Base-by-base conservation (phyloP, 108 stramenopile species). In the Cyclotella sp. region DNA sequence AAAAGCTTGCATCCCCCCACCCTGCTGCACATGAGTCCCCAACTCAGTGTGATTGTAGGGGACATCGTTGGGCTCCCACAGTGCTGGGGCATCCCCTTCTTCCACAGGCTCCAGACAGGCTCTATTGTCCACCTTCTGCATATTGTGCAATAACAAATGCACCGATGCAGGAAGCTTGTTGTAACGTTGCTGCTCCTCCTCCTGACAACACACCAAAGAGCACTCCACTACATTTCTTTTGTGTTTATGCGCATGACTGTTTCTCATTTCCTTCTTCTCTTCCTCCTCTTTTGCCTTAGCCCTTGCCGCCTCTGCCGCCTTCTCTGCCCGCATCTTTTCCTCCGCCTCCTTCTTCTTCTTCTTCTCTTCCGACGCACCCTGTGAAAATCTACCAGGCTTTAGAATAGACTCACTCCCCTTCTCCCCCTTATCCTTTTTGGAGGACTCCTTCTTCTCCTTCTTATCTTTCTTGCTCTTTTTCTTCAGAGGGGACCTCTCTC, bases 51-150 rank as follows among this genome's bases (percentile, higher is more conserved):
- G 26, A 22, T 64, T 43, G 1, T 44, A 27, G 7, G 63, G 63
- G 1, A 64, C 13, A 7, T 44, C 24, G 0, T 3, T 22, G 9
- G 44, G 21, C 2, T 64, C 63, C 9, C 22, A 64, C 1, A 64
- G 24, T 13, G 13, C 45, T 2, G 14, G n/a, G 1, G 2, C 63
- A 0, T 3, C 43, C 9, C 63, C 63, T 13, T 45, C 63, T 14
- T 27, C 24, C 42, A 26, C 63, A 1, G 63, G 63, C 6, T 64
- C 63, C n/a, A 64, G 10, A 1, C n/a, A 21, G 0, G 26, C 63
- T 19, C 24, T 10, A 4, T 64, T 45, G 26, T 64, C 63, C 43
- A 64, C 63, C 45, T 64, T 64, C 44, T 26, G 22, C 15, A 64
- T 22, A 46, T 64, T 64, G 9, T 64, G 44, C 0, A 46, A 13